These are phyloP conservation scores for Alternaria infectoria DNA, from an alignment of 2,329 filamentous ascomycete species.

Conservation along the genomic window DNA sequence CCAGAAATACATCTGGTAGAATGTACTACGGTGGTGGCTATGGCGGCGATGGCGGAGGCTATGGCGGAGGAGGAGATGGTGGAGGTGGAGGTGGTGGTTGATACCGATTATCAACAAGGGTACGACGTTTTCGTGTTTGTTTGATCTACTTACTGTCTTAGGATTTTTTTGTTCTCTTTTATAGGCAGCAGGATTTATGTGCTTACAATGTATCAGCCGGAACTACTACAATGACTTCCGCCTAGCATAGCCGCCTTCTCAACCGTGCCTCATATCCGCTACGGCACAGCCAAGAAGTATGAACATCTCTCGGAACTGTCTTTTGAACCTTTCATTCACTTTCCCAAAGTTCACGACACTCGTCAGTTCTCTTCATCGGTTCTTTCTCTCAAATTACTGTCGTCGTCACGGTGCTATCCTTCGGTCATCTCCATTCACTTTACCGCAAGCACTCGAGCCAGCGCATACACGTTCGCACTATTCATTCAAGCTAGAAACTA, in stretches of 20 bases:
- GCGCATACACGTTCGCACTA: neutral
- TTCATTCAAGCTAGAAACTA: no score
- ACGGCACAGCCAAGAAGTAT: neutral
- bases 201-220: neutral
- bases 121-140: no score
- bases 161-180: no score
- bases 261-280: neutral
- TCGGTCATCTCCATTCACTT: neutral
- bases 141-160: neutral
- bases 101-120: neutral
- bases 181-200: no score
- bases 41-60: constrained; percentile 12
- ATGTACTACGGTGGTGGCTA: constrained; percentile 11
- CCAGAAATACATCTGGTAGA: neutral
- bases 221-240: neutral
- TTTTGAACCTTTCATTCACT: fast-evolving
- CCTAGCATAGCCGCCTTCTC: neutral
- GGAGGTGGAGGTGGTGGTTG: constrained; percentile 5
- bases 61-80: constrained; percentile 7
- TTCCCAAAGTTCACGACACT: fast-evolving
- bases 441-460: neutral
- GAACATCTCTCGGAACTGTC: neutral
- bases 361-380: neutral
- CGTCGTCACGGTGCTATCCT: neutral
- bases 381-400: no score